Percentiles rank a stretch among this genome's conserved stretches.
These are phyloP conservation scores for Ananas comosus DNA, from an alignment of 176 grass and related monocot species.

Conservation along the genomic window DNA sequence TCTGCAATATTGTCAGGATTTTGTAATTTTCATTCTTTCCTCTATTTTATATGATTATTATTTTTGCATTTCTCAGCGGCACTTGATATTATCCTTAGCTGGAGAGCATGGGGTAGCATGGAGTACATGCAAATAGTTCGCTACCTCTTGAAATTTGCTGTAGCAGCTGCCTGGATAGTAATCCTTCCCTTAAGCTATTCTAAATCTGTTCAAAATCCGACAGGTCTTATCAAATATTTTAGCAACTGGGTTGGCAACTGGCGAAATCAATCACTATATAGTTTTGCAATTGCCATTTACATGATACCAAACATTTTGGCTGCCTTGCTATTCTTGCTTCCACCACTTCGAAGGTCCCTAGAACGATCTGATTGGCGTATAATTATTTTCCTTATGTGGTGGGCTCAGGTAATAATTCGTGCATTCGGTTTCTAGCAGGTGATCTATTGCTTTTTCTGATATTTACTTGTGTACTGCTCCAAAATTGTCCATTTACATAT, in stretches of 20 bases:
- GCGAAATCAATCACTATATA: constrained; percentile 68
- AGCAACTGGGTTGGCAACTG: constrained; percentile 69
- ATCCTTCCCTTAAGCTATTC: constrained; percentile 63
- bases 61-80: constrained; percentile 44
- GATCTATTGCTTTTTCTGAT: background rate
- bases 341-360: constrained; percentile 42
- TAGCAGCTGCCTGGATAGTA: constrained; percentile 83
- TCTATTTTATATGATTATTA: constrained; percentile 10
- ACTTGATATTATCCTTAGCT: constrained; percentile 79
- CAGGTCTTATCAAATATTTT: constrained; percentile 70
- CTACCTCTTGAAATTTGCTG: constrained; percentile 68
- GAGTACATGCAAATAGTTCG: constrained; percentile 60
- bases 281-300: constrained; percentile 75
- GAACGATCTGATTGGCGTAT: constrained; percentile 61
- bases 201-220: constrained; percentile 73
- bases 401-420: constrained; percentile 68
- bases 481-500: no score
- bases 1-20: background rate
- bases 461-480: no score
- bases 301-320: constrained; percentile 85
- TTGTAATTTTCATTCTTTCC: constrained; percentile 3
- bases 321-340: constrained; percentile 81
- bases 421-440: background rate
- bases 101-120: constrained; percentile 84
- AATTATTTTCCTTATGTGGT: constrained; percentile 81